Evolutionary conservation across 2,329 filamentous ascomycete genomes (phyloP), one percentile per base, ranked within the genome.

Genomic region (Dryadomyces sulphureus): DNA sequence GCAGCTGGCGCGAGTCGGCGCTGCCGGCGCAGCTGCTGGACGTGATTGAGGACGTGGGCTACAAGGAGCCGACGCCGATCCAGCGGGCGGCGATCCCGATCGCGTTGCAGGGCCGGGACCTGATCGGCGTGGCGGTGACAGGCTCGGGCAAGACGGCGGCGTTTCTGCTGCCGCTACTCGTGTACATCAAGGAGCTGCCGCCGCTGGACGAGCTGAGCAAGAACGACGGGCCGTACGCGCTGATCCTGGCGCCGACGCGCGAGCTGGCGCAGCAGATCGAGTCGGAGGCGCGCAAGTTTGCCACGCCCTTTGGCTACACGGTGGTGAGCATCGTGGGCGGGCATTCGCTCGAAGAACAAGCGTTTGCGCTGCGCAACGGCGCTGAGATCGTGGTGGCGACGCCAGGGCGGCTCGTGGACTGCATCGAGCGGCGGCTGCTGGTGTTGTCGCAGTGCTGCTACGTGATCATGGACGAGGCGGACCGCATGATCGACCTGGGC

Each of bases 371-470:
- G 50, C 79, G 89, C 30, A 86, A 95, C 55, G 92, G 92, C 46
- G 90, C 90, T 1, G 90, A 98, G 62, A 96, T 98, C 54, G 85
- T 98, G 57, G 94, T 98, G 54, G 92, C 92, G n/a, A 98, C 92
- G 0, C 92, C 92, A 0, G 92, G 92, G 66, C 89, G 92, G 73
- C 75, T 98, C 1, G 85, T 96, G 8, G 92, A 98, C 67, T 96
- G 89, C 63, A 92, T 98, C 55, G 92, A 98, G 63, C 77, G 92
- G 17, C 81, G 90, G 30, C 78, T 96, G 25, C 72, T 96, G 2
- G 90, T 98, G 1, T 75, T 96, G 41, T 81, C 80, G n/a, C 92
- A 96, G 64, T 96, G 92, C 63, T 94, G 89, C 66, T 96, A 96
- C 65, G 77, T 96, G 47, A 94, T 98, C 64, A 95, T 98, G 90